Base-by-base conservation (phyloP, 768 basidiomycete genomes). In the Pleurotus tuoliensis region DNA sequence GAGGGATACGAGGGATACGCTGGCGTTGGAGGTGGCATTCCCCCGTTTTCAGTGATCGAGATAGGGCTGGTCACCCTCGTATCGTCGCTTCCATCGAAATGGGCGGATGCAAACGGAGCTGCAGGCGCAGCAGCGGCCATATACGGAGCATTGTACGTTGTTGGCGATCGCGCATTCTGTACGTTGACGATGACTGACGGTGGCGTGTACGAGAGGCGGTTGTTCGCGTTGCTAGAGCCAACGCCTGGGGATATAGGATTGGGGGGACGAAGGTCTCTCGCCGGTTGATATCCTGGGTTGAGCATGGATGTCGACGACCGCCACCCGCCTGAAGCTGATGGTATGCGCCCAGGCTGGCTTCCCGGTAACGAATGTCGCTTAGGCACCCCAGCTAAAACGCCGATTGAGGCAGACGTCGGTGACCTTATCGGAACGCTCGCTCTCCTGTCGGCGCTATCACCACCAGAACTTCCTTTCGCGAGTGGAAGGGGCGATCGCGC, bases 1-100 rank as follows among this genome's bases (percentile, higher is more conserved):
- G 76, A 69, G 0, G 86, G 78, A 64, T 82, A 92, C 1, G 87
- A 78, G 12, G 90, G 88, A 63, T 89, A 89, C 3, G 88, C 85
- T 1, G 90, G 89, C 3, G 87, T 91, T 44, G 76, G 76, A 0
- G 87, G 82, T 1, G 70, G 67, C 43, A 61, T 62, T 81, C 82
- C 5, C 80, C 7, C 11, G 8, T 25, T 15, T 37, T 27, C 3
- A 45, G 43, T n/a, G 59, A 59, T 40, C 61, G 63, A 37, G 47
- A 56, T 24, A 5, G 51, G 51, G 41, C 37, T 40, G 38, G 51
- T 12, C 16, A 53, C 51, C 39, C 15, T n/a, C 18, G 12, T 24
- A 5, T 53, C 51, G 9, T 43, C 51, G 20, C 9, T 41, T 16
- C n/a, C 27, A 9, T 40, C 51, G 8, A 25, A 18, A 11, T 37